phyloP scores from a whole-genome alignment of 176 grass and related monocot species.

The Carex parvula region DNA sequence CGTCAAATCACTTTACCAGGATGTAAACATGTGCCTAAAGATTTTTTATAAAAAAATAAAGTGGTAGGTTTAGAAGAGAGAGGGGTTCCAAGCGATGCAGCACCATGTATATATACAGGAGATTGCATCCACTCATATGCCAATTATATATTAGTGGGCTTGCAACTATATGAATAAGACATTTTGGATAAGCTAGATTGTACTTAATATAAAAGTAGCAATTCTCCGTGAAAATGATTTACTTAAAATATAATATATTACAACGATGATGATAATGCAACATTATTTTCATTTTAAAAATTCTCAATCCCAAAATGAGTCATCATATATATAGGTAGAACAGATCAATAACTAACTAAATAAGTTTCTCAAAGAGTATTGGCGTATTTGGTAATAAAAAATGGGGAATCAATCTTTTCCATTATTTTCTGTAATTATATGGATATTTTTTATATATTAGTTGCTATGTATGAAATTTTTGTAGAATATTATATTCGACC shows the following conservation, averaged over 20 bases:
- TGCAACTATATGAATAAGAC: slow-evolving; percentile 13
- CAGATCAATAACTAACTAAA: too few relatives aligned
- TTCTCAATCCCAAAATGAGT: neutral
- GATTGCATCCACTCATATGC: slow-evolving; percentile 17
- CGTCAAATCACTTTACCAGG: neutral
- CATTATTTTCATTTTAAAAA: neutral
- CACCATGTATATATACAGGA: neutral
- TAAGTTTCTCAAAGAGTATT: too few relatives aligned
- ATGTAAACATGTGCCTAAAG: neutral
- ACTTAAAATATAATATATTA: neutral
- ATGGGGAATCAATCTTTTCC: too few relatives aligned
- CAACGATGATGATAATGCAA: neutral
- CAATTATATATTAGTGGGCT: slow-evolving; percentile 24
- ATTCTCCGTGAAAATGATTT: neutral
- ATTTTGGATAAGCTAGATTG: slow-evolving; percentile 2
- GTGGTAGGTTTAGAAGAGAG: neutral
- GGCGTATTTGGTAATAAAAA: too few relatives aligned
- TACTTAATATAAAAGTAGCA: neutral
- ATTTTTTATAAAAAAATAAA: neutral
- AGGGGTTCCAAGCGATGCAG: neutral
- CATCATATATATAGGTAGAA: too few relatives aligned
- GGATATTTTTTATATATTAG: too few relatives aligned
- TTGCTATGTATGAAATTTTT: too few relatives aligned
- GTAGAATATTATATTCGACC: too few relatives aligned
- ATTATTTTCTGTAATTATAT: too few relatives aligned